Evolutionary conservation across 2,329 filamentous ascomycete species (phyloP), one percentile per base, ranked within the genome.

Genomic region (Diplodia scrobiculata): DNA sequence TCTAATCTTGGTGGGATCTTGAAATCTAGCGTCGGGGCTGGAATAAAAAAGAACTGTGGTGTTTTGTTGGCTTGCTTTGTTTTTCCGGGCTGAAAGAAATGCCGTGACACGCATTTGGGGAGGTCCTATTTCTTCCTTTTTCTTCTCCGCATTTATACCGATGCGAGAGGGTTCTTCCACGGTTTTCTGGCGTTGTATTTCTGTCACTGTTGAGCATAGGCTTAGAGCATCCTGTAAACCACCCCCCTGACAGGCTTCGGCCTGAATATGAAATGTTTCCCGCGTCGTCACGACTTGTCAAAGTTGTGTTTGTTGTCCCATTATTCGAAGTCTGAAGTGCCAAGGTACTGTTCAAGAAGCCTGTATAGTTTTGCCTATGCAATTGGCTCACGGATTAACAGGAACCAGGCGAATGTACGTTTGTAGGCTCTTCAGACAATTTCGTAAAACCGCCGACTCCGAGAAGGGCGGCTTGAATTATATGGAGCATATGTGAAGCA

Each of bases 1-100:
- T 89, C 11, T 78, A 66, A 36, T 50, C 21, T 34, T 45, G 17
- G 17, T 19, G 7, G 14, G 2, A 19, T 45, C 19, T 36, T 36
- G 3, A 45, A 45, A 45, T 19, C 41, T 19, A 45, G n/a, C 17
- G 41, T 10, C 41, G n/a, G 41, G 19, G 17, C 41, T 45, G 41
- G 41, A 13, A 45, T 17, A 45, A 45, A 45, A 45, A 45, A 45
- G 41, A 45, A 10, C 6, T 19, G 41, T 19, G 41, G 41, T 45
- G 41, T 45, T 45, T 45, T 45, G 41, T 45, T 45, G 41, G 41
- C 41, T 45, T 45, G 19, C 17, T 45, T 19, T n/a, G 7, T 45
- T 17, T n/a, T 19, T 3, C 19, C 19, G n/a, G 41, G 41, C 17
- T 45, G 17, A 19, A 45, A 45, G 41, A 45, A 45, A 45, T 45